Conservation (phyloP, 306 rosid genomes). For the Quercus parvula region DNA sequence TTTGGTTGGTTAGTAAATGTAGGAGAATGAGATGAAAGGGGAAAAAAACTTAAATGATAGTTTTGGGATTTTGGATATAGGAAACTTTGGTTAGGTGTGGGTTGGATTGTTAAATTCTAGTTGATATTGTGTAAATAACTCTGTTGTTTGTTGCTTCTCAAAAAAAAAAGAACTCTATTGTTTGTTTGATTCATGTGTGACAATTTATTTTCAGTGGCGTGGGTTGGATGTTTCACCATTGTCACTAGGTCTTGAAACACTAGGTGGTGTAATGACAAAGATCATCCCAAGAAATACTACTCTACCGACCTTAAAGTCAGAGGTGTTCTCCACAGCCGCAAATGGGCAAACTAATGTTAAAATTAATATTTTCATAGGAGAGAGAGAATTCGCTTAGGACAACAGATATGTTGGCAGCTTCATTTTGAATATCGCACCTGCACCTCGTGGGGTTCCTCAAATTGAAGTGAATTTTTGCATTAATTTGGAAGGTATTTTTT, state of each 20-base stretch:
- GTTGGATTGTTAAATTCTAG: too few species aligned
- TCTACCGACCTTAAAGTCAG: conserved; percentile 86
- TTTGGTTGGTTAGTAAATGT: too few species aligned
- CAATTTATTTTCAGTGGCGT: conserved; percentile 53
- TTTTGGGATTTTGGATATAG: too few species aligned
- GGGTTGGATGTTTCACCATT: conserved; percentile 74
- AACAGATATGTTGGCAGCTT: conserved; percentile 89
- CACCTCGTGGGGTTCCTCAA: conserved; percentile 94
- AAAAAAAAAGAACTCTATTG: too few species aligned
- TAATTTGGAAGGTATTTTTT: conserved; percentile 83
- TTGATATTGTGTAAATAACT: too few species aligned
- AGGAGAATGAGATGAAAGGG: too few species aligned
- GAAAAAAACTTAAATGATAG: too few species aligned
- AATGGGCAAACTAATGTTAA: conserved; percentile 93
- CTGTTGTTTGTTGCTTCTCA: too few species aligned
- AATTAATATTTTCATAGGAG: conserved; percentile 84
- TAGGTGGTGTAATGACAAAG: conserved; percentile 95
- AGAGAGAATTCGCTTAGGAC: conserved; percentile 89
- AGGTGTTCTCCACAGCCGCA: conserved; percentile 88
- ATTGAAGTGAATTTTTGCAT: conserved; percentile 92
- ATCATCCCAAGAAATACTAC: conserved; percentile 93
- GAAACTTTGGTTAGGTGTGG: too few species aligned
- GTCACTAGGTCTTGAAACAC: conserved; percentile 81
- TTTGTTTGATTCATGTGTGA: too few species aligned
- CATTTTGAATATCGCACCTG: conserved; percentile 86